Evolutionary conservation across 805 yeast species (phyloP).

Genomic region (Metschnikowia colocasiae): DNA sequence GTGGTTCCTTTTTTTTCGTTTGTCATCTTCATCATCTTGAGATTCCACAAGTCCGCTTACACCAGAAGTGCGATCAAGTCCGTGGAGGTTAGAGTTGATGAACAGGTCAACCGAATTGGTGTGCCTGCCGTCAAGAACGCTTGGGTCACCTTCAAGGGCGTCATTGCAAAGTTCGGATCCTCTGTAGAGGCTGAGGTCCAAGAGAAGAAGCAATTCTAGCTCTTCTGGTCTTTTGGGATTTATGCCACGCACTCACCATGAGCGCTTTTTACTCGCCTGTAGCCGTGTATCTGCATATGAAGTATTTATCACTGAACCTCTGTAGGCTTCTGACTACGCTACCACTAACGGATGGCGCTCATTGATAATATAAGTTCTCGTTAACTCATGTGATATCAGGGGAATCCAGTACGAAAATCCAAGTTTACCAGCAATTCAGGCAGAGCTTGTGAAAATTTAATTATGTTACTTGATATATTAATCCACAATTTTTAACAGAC

Average conservation of each 20-base stretch:
- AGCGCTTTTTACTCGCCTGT: background rate
- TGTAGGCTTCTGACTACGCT: background rate
- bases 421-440: too few relatives aligned
- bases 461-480: background rate
- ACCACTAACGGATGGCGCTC: too few relatives aligned
- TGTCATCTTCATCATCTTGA: conserved; percentile 63
- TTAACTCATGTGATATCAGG: too few relatives aligned
- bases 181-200: conserved; percentile 35
- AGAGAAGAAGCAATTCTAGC: conserved; percentile 23
- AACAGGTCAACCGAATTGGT: conserved; percentile 24
- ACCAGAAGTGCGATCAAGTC: conserved; percentile 66
- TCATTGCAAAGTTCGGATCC: conserved; percentile 27
- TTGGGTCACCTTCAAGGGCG: conserved; percentile 36
- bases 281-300: background rate
- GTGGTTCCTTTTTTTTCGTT: conserved; percentile 55
- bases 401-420: too few relatives aligned
- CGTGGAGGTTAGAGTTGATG: conserved; percentile 53
- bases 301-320: background rate
- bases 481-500: background rate
- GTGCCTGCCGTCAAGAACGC: conserved; percentile 33
- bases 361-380: too few relatives aligned
- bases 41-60: conserved; percentile 72
- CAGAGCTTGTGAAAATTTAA: too few relatives aligned
- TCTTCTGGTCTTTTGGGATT: background rate
- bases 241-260: background rate